Conservation (phyloP, 2,329 filamentous ascomycete genomes). For the Periconia sp. region DNA sequence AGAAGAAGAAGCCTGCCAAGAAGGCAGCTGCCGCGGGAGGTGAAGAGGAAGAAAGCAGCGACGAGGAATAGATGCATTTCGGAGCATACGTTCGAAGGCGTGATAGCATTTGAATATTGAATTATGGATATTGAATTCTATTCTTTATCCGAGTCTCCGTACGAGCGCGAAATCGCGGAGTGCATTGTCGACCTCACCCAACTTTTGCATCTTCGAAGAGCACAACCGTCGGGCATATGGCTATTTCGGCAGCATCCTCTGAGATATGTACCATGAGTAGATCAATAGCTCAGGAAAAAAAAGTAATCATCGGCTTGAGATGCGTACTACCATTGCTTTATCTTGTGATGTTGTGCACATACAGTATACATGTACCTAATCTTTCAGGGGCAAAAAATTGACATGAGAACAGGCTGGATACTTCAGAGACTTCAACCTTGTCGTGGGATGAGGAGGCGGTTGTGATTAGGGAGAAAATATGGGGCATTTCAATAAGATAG, state of each 20-base stretch:
- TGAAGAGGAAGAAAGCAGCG: constrained; percentile 42
- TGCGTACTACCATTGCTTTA: not conserved
- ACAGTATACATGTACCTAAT: not conserved
- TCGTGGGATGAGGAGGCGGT: too few relatives aligned
- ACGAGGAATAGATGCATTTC: constrained; percentile 37
- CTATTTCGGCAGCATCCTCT: not conserved
- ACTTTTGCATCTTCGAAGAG: not conserved
- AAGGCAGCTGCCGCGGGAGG: constrained; percentile 59
- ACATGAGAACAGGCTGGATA: too few relatives aligned
- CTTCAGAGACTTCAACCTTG: too few relatives aligned
- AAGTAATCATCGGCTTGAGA: not conserved
- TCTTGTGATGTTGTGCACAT: not conserved
- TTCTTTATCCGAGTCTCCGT: not conserved
- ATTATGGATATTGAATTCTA: not conserved
- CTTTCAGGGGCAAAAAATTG: not conserved
- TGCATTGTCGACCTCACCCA: not conserved
- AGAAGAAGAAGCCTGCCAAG: constrained; percentile 73
- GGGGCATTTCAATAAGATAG: not conserved
- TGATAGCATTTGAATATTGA: not conserved
- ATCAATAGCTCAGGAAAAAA: not conserved
- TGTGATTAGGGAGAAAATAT: too few relatives aligned
- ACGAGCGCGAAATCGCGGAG: not conserved
- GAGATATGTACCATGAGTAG: not conserved
- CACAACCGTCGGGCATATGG: not conserved
- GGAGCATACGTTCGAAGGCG: not conserved